Conservation (phyloP, 139 green algal species). For the Nannochloris sp. region DNA sequence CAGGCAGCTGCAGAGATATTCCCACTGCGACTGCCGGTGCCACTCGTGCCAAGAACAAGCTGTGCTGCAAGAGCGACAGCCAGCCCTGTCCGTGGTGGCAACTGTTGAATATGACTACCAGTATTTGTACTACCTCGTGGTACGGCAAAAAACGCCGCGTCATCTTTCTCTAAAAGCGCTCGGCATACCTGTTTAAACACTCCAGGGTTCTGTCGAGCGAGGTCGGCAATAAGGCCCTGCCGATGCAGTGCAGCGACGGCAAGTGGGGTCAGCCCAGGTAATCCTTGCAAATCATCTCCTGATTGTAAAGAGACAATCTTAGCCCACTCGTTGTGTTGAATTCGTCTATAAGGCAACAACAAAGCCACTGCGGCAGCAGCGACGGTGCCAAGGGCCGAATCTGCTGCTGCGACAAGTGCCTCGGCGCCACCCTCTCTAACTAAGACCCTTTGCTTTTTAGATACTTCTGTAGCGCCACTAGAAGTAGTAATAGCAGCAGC, state of each 20-base stretch:
- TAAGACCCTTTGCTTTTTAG: background rate
- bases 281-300: background rate
- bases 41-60: slow-evolving; percentile 3
- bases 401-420: background rate
- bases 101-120: background rate
- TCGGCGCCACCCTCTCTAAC: slow-evolving; percentile 1
- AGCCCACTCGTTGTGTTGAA: background rate
- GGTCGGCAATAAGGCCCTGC: background rate
- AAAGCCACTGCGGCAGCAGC: slow-evolving; percentile 2
- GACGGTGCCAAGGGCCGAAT: slow-evolving; percentile 2
- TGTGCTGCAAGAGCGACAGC: background rate
- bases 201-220: background rate
- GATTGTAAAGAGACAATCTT: background rate
- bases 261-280: background rate
- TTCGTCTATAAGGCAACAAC: background rate
- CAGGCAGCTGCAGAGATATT: slow-evolving; percentile 8
- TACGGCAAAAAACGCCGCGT: background rate
- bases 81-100: background rate
- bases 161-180: slow-evolving; percentile 4
- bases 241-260: background rate
- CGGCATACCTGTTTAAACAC: background rate
- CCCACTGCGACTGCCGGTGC: too few species aligned
- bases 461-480: background rate
- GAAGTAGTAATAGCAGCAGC: background rate
- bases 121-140: background rate